Base-by-base conservation (phyloP, 805 yeast species). In the Wickerhamiella musiphila region DNA sequence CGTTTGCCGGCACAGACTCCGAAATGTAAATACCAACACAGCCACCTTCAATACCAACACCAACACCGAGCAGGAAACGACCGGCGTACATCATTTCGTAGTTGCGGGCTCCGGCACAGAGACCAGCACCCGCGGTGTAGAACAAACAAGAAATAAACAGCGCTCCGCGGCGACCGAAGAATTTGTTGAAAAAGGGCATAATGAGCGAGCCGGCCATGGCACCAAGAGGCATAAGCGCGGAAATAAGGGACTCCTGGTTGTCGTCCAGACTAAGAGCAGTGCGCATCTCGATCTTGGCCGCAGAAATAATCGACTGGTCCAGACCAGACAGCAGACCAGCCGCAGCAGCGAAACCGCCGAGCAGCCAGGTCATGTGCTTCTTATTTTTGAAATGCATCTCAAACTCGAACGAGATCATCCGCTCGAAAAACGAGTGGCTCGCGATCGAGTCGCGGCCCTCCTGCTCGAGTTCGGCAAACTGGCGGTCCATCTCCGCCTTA, bases 31-130 rank as follows among this genome's bases (percentile, higher is more conserved):
- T 63, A 43, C 73, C 72, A 40, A 72, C 73, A 45, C 69, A 63
- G 28, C 73, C 75, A 47, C 75, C 73, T 51, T 70, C 78, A 28
- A 71, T 60, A 38, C 79, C 79, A 34, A 72, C 66, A 44, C 78
- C 78, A 23, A 68, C 51, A 37, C 79, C 79, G 23, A 72, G 54
- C 34, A 70, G 46, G 41, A 70, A 65, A 45, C 78, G 63, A 47
- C 75, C 68, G 35, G 71, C 72, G 52, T 62, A 61, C 61, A 76
- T 56, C 57, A 68, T 68, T 20, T 54, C 51, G 28, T 57, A 57
- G 38, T 46, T 47, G 13, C 45, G 57, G 14, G 68, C 46, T 29
- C 68, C 70, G 22, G 74, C 72, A 54, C 74, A 69, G 34, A 71
- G 45, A 19, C 57, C 66, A 37, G 73, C 73, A 34, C 78, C 78